phyloP scores from a whole-genome alignment of 768 basidiomycete genomes.

The Boletus vermiculosoides region DNA sequence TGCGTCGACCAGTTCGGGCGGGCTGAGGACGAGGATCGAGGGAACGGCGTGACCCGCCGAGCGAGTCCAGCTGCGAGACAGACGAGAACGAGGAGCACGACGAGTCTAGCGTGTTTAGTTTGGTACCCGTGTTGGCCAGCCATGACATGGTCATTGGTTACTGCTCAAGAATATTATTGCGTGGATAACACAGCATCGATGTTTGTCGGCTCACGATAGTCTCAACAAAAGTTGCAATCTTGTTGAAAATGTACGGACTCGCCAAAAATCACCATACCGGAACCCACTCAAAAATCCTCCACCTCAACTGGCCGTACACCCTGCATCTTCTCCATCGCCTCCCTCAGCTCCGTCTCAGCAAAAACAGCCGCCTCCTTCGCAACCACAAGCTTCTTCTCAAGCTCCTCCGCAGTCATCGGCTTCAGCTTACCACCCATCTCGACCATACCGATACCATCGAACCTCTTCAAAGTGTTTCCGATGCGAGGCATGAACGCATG shows the following conservation, averaged over 20 bases:
- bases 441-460: slow-evolving; percentile 62
- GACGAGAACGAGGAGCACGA: slow-evolving; percentile 24
- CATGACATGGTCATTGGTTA: slow-evolving; percentile 22
- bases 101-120: slow-evolving; percentile 14
- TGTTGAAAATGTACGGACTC: background rate
- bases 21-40: background rate
- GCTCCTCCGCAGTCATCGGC: slow-evolving; percentile 64
- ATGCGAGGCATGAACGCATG: slow-evolving; percentile 65
- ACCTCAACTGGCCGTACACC: slow-evolving; percentile 47
- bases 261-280: background rate
- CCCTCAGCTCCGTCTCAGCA: slow-evolving; percentile 72
- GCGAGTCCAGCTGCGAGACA: slow-evolving; percentile 22
- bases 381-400: slow-evolving; percentile 69
- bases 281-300: slow-evolving; percentile 30
- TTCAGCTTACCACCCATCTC: slow-evolving; percentile 43
- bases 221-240: background rate
- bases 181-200: no score
- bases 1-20: background rate
- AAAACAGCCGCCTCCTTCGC: slow-evolving; percentile 70
- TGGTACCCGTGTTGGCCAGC: slow-evolving; percentile 14
- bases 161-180: background rate
- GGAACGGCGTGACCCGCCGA: slow-evolving; percentile 9
- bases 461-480: slow-evolving; percentile 64
- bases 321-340: slow-evolving; percentile 70
- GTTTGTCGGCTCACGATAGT: no score